These are phyloP conservation scores for Eimeria tenella DNA, from an alignment of 169 alveolate species.

Conservation along the genomic window DNA sequence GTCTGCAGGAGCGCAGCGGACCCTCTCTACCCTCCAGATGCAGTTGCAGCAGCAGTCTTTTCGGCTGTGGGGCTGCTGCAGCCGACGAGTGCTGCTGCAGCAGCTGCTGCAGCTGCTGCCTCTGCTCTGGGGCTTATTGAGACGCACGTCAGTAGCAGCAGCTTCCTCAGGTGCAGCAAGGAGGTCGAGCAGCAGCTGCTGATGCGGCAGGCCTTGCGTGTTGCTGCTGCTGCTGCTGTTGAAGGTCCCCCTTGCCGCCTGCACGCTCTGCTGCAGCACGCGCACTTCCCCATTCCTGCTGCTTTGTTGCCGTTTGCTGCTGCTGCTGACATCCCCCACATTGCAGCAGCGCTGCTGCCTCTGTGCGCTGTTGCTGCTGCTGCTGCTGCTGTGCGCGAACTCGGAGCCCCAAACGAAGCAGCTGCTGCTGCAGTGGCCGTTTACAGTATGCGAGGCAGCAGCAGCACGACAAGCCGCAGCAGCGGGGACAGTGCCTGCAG, in stretches of 20 bases:
- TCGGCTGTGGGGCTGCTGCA: background rate
- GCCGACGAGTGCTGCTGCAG: background rate
- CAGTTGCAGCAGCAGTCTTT: background rate
- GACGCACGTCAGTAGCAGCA: background rate
- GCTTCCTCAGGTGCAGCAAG: background rate
- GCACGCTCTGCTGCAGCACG: background rate
- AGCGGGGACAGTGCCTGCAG: background rate
- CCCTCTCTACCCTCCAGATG: background rate
- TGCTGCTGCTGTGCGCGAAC: background rate
- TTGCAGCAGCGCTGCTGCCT: constrained; percentile 33
- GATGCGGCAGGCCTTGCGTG: constrained; percentile 1
- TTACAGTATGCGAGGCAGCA: background rate
- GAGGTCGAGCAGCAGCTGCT: background rate
- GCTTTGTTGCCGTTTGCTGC: background rate
- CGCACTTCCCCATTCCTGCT: background rate
- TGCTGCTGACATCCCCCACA: background rate
- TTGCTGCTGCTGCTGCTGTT: constrained; percentile 17
- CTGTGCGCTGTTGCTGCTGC: constrained; percentile 13
- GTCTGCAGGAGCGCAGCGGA: background rate
- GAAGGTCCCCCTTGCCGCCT: constrained; percentile 16
- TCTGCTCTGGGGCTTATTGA: background rate
- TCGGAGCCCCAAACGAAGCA: background rate
- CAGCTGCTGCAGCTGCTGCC: constrained; percentile 6
- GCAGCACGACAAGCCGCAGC: constrained; percentile 1
- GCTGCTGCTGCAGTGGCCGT: constrained; percentile 14